Percentiles rank a stretch among this genome's conserved stretches.
Evolutionary conservation across 305 asterid species (phyloP).

Genomic region (Fraxinus sp.): DNA sequence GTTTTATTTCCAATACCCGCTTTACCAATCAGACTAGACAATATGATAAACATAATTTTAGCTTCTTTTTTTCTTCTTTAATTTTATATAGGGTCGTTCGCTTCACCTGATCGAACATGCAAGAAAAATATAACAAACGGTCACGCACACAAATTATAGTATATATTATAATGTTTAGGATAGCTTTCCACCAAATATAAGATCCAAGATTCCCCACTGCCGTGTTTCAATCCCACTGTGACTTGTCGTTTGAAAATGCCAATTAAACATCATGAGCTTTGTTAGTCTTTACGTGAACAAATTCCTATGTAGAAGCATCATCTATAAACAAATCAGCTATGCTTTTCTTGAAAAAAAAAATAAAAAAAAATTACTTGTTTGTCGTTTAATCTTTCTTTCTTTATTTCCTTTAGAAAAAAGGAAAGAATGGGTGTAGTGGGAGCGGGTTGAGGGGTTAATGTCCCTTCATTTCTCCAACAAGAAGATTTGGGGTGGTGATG

Average conservation of each 20-base stretch:
- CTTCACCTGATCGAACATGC: not conserved
- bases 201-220: not conserved
- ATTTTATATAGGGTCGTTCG: not conserved
- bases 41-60: not conserved
- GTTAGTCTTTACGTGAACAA: not conserved
- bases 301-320: not conserved
- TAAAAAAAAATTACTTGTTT: not conserved
- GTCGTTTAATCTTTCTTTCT: not conserved
- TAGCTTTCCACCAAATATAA: not conserved
- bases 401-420: not conserved
- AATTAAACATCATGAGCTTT: not conserved
- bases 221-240: too few relatives aligned
- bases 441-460: not conserved
- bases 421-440: not conserved
- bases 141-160: not conserved
- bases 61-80: not conserved
- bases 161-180: too few relatives aligned
- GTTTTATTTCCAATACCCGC: not conserved
- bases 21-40: not conserved
- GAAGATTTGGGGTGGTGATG: conserved; percentile 16
- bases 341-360: not conserved
- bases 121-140: not conserved
- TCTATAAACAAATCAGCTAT: not conserved
- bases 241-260: too few relatives aligned
- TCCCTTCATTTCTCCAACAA: conserved; percentile 13